Conservation (phyloP, 2,329 filamentous ascomycete genomes). For the Cordyceps pruinosa region DNA sequence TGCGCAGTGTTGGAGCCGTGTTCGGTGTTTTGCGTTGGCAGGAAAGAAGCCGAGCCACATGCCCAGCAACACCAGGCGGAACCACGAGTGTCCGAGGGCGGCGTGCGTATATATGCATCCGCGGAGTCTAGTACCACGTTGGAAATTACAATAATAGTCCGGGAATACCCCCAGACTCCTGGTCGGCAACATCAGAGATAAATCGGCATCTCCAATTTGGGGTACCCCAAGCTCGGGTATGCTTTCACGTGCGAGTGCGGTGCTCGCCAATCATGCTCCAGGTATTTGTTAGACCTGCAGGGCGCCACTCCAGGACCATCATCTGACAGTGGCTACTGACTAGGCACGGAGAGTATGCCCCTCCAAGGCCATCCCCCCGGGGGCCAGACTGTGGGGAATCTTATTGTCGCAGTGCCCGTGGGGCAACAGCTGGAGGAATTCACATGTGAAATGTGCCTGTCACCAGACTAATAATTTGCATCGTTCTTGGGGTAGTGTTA, state of each 20-base stretch:
- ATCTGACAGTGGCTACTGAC: slow-evolving; percentile 6
- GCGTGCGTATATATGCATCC: slow-evolving; percentile 1
- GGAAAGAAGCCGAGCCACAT: slow-evolving; percentile 1
- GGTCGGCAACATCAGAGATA: not conserved
- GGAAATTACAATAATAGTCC: not conserved
- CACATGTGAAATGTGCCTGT: slow-evolving; percentile 1
- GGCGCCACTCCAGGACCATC: not conserved
- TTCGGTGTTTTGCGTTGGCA: not conserved
- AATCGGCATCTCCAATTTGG: slow-evolving; percentile 1
- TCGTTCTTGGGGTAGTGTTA: not conserved
- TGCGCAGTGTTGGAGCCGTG: not conserved
- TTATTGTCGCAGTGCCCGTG: not conserved
- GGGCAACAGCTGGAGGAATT: not conserved
- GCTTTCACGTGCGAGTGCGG: slow-evolving; percentile 6
- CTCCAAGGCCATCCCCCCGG: not conserved
- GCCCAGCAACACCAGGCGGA: not conserved
- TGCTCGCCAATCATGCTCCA: slow-evolving; percentile 5
- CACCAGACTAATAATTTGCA: not conserved
- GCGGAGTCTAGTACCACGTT: not conserved
- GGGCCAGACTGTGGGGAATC: slow-evolving; percentile 1
- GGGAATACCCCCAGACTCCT: not conserved
- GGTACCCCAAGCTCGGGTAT: not conserved
- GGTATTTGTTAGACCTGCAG: slow-evolving; percentile 2
- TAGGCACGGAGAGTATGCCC: slow-evolving; percentile 3
- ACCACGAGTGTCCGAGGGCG: not conserved